Conservation (phyloP, 2,329 filamentous ascomycete genomes). For the Helotiales sp. region DNA sequence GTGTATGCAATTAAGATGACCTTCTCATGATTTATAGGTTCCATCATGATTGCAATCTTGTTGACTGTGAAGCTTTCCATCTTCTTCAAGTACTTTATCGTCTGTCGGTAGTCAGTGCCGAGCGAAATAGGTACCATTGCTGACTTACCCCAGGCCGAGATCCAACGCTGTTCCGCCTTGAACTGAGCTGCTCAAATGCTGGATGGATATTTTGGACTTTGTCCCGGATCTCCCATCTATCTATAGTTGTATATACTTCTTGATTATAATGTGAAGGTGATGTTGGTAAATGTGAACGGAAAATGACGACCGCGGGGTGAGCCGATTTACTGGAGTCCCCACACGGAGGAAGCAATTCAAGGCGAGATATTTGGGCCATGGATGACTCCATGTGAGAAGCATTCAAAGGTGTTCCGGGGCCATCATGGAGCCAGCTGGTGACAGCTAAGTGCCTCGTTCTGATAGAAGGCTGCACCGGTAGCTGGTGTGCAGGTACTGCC, state of each 20-base stretch:
- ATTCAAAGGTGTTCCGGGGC: constrained; percentile 28
- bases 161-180: constrained; percentile 56
- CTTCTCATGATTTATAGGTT: constrained; percentile 69
- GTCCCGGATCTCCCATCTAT: constrained; percentile 77
- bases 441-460: constrained; percentile 56
- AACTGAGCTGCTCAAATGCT: constrained; percentile 74
- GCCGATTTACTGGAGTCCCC: constrained; percentile 48
- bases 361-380: constrained; percentile 67
- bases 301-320: constrained; percentile 66
- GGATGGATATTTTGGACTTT: constrained; percentile 67
- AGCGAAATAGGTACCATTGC: background rate
- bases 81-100: constrained; percentile 55
- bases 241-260: constrained; percentile 71
- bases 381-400: constrained; percentile 48
- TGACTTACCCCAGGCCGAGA: constrained; percentile 28
- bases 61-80: constrained; percentile 67
- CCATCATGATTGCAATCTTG: constrained; percentile 69
- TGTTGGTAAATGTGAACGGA: constrained; percentile 64
- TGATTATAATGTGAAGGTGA: constrained; percentile 59
- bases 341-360: constrained; percentile 71
- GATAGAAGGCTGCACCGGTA: constrained; percentile 52
- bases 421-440: constrained; percentile 49
- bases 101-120: constrained; percentile 33
- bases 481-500: constrained; percentile 45
- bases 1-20: constrained; percentile 72